phyloP scores from a whole-genome alignment of 139 green algal species.

The Auxenochlorella protothecoides region DNA sequence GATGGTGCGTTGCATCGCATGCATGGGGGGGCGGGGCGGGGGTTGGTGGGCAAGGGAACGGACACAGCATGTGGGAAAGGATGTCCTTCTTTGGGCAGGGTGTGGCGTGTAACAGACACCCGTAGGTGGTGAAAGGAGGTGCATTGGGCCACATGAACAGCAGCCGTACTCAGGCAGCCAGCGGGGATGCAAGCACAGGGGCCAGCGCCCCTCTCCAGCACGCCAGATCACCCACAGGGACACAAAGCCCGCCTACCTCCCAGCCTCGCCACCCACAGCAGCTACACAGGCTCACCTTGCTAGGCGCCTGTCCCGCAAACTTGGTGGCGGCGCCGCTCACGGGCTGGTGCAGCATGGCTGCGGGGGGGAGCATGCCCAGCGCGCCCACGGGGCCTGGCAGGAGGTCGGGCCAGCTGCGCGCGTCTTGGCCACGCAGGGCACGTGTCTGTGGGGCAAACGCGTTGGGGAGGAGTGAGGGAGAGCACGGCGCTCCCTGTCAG shows the following conservation, averaged over 20 bases:
- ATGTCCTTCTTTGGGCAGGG: too few species aligned
- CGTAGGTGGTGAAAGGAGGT: too few species aligned
- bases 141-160: too few species aligned
- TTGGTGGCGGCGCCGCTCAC: conserved; percentile 57
- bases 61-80: too few species aligned
- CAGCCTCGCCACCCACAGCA: neutral
- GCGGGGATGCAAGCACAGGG: neutral
- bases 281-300: conserved; percentile 46
- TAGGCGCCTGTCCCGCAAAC: conserved; percentile 67
- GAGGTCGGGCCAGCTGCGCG: too few species aligned
- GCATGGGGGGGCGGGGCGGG: neutral
- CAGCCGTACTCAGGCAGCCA: neutral
- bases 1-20: neutral
- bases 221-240: neutral
- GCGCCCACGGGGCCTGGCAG: conserved; percentile 5
- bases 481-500: too few species aligned
- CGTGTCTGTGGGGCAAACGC: neutral
- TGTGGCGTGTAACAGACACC: too few species aligned
- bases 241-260: neutral
- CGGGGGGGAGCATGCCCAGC: conserved; percentile 51
- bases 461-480: too few species aligned
- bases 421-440: neutral
- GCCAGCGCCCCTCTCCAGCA: neutral
- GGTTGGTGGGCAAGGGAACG: neutral
- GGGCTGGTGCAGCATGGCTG: conserved; percentile 52